Evolutionary conservation across 2,329 filamentous ascomycete genomes (phyloP).

Genomic region (Penicillium sp.): DNA sequence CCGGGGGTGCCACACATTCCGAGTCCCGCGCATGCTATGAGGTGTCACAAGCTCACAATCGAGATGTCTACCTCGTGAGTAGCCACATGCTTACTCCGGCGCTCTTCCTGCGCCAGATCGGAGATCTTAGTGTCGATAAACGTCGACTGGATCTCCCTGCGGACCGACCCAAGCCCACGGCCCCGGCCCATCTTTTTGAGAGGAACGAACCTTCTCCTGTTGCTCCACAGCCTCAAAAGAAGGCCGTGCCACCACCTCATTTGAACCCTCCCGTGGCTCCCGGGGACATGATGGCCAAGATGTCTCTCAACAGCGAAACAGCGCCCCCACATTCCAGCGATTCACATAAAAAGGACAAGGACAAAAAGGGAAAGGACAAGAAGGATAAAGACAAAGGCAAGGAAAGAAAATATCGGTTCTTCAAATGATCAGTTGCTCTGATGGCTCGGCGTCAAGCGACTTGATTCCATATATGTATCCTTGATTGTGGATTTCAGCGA

Average conservation of each 20-base stretch:
- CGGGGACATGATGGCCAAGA: slow-evolving; percentile 30
- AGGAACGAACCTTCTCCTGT: slow-evolving; percentile 55
- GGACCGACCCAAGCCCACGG: slow-evolving; percentile 71
- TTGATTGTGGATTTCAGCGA: slow-evolving; percentile 18
- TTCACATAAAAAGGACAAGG: slow-evolving; percentile 42
- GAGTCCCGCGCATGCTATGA: slow-evolving; percentile 89
- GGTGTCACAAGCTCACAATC: slow-evolving; percentile 62
- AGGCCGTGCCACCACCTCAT: slow-evolving; percentile 16
- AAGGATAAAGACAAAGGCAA: slow-evolving; percentile 46
- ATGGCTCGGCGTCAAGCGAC: not conserved
- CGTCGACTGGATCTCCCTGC: slow-evolving; percentile 72
- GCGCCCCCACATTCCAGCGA: slow-evolving; percentile 21
- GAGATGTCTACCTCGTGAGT: slow-evolving; percentile 81
- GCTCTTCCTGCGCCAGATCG: slow-evolving; percentile 75
- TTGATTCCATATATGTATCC: slow-evolving; percentile 3
- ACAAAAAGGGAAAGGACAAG: slow-evolving; percentile 45
- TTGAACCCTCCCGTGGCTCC: slow-evolving; percentile 26
- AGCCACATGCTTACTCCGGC: slow-evolving; percentile 88
- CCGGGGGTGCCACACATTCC: slow-evolving; percentile 88
- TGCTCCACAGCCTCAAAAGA: slow-evolving; percentile 21
- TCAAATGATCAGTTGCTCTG: slow-evolving; percentile 27
- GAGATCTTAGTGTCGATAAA: slow-evolving; percentile 70
- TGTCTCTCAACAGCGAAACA: slow-evolving; percentile 33
- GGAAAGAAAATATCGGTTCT: slow-evolving; percentile 54
- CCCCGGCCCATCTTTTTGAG: slow-evolving; percentile 82